Conservation (phyloP, 129 eudicot genomes). For the Pulicaria dysenterica region DNA sequence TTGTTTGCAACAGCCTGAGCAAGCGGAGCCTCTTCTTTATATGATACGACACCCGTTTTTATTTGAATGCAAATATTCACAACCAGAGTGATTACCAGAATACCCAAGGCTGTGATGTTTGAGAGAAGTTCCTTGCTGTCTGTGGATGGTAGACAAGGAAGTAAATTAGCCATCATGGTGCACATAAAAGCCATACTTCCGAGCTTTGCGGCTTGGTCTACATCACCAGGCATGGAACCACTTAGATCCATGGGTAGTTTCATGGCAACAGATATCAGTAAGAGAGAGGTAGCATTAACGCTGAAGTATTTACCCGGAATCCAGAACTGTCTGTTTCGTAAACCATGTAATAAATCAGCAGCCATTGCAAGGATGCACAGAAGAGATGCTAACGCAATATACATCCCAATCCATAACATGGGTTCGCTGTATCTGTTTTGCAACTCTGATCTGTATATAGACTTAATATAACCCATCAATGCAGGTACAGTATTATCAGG, state of each 20-base stretch:
- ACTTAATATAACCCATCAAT: background rate
- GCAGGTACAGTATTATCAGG: background rate
- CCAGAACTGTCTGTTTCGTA: conserved; percentile 20
- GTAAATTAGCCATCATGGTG: conserved; percentile 32
- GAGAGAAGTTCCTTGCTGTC: conserved; percentile 12
- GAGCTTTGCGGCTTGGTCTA: conserved; percentile 28
- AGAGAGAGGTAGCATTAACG: conserved; percentile 21
- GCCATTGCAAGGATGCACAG: conserved; percentile 2
- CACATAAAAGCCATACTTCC: conserved; percentile 31
- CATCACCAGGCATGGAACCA: background rate
- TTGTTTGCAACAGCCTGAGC: no score
- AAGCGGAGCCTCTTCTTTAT: background rate
- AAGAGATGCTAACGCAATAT: background rate
- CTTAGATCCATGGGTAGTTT: conserved; percentile 29
- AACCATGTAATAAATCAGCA: conserved; percentile 4
- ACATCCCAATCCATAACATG: conserved; percentile 12
- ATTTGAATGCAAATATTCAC: conserved; percentile 34
- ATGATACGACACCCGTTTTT: background rate
- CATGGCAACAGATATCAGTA: conserved; percentile 26
- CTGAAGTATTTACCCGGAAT: conserved; percentile 27
- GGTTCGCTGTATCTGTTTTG: background rate
- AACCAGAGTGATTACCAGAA: conserved; percentile 34
- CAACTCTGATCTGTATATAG: background rate
- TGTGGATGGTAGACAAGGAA: conserved; percentile 39
- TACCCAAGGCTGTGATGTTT: conserved; percentile 34